phyloP scores from a whole-genome alignment of 306 rosid genomes.

The Geum urbanum region DNA sequence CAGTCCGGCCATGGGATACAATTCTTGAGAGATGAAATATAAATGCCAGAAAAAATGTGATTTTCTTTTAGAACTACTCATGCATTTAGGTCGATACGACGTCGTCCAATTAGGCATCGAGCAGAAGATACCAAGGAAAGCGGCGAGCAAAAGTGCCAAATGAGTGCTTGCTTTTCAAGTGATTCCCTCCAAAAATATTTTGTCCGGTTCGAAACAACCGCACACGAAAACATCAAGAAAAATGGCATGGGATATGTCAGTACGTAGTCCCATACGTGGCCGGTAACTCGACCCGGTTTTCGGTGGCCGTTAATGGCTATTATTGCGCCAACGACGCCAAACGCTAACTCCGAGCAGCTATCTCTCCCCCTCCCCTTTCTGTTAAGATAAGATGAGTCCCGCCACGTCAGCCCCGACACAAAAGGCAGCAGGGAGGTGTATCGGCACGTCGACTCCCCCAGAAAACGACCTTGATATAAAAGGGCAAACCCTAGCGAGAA shows the following conservation, averaged over 20 bases:
- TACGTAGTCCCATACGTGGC: conserved; percentile 16
- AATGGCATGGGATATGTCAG: no score
- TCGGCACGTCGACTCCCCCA: not conserved
- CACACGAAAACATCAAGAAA: not conserved
- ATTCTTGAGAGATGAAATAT: no score
- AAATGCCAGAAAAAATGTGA: no score
- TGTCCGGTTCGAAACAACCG: not conserved
- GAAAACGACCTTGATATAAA: not conserved
- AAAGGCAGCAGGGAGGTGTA: not conserved
- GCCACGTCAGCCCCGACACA: conserved; percentile 3
- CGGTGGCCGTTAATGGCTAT: conserved; percentile 25
- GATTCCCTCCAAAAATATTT: not conserved
- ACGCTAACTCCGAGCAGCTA: not conserved
- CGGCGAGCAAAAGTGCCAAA: conserved; percentile 21
- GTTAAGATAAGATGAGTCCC: not conserved
- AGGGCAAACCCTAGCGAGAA: no score
- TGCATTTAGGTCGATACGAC: not conserved
- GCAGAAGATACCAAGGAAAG: conserved; percentile 25
- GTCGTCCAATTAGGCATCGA: not conserved
- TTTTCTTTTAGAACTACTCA: no score
- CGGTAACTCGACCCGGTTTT: conserved; percentile 21
- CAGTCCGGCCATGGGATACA: no score
- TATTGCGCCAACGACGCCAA: conserved; percentile 7
- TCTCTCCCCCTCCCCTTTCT: not conserved
- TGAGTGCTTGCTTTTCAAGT: not conserved